Evolutionary conservation across 2,329 filamentous ascomycete species (phyloP).

Genomic region (Cladophialophora bantiana): DNA sequence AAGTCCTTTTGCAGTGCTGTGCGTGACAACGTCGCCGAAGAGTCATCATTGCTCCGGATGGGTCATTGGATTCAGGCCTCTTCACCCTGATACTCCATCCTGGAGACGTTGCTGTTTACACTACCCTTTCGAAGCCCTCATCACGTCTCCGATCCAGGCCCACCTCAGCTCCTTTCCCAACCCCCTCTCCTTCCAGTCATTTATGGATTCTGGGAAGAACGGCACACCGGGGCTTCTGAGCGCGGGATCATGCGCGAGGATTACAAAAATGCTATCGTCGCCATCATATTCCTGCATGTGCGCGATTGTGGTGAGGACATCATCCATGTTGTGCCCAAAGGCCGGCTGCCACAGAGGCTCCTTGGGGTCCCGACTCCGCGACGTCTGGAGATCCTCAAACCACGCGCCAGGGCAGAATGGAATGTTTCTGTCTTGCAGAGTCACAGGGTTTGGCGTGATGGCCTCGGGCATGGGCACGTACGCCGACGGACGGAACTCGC

Average conservation of each 20-base stretch:
- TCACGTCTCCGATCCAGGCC: slow-evolving; percentile 25
- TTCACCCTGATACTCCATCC: no score
- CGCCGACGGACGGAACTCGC: slow-evolving; percentile 48
- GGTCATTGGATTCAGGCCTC: no score
- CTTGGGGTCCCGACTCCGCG: slow-evolving; percentile 25
- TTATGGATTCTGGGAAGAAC: slow-evolving; percentile 43
- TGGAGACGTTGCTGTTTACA: no score
- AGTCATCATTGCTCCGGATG: no score
- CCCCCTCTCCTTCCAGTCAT: slow-evolving; percentile 43
- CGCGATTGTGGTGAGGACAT: slow-evolving; percentile 39
- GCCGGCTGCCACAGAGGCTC: slow-evolving; percentile 39
- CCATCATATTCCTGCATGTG: slow-evolving; percentile 43
- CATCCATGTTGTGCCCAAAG: slow-evolving; percentile 42
- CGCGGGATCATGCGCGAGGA: slow-evolving; percentile 44
- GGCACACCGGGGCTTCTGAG: slow-evolving; percentile 39
- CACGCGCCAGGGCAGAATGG: slow-evolving; percentile 23
- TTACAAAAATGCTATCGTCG: slow-evolving; percentile 43
- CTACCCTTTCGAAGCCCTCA: slow-evolving; percentile 5
- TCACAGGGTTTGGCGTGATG: slow-evolving; percentile 27
- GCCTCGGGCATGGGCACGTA: slow-evolving; percentile 46
- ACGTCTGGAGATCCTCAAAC: slow-evolving; percentile 25
- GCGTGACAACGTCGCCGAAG: no score
- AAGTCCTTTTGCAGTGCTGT: no score
- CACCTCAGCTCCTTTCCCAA: slow-evolving; percentile 35
- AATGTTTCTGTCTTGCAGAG: background rate